These are phyloP conservation scores for Alloascoidea africana DNA, from an alignment of 805 yeast species.

Conservation along the genomic window DNA sequence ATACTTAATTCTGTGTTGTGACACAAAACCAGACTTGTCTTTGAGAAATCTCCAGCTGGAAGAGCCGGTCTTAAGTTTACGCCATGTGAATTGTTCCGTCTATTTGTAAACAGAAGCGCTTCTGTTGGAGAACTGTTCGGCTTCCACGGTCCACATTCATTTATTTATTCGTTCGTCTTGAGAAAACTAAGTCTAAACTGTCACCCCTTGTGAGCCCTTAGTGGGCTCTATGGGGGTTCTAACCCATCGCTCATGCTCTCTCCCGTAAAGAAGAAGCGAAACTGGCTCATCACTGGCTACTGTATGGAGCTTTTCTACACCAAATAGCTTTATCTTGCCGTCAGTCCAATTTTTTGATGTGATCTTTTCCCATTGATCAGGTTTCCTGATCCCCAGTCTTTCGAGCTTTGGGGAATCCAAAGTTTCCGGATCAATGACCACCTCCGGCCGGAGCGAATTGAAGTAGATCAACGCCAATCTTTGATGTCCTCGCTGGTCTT, in stretches of 20 bases:
- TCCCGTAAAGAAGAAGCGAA: constrained; percentile 22
- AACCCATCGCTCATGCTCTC: constrained; percentile 29
- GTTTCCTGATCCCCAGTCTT: constrained; percentile 18
- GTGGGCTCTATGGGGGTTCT: too few relatives aligned
- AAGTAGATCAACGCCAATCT: constrained; percentile 28
- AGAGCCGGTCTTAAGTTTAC: too few relatives aligned
- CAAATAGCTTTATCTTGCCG: constrained; percentile 30
- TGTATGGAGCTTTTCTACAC: constrained; percentile 22
- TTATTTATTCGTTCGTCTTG: too few relatives aligned
- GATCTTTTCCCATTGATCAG: constrained; percentile 21
- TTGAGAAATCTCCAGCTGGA: too few relatives aligned
- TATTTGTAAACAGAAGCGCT: too few relatives aligned
- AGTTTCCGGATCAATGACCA: constrained; percentile 26
- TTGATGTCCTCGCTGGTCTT: constrained; percentile 20
- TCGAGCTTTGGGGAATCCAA: constrained; percentile 22
- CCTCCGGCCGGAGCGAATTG: constrained; percentile 21
- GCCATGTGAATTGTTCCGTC: too few relatives aligned
- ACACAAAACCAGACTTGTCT: too few relatives aligned
- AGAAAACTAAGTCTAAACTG: too few relatives aligned
- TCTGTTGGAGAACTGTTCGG: too few relatives aligned
- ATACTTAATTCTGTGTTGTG: too few relatives aligned
- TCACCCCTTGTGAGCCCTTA: too few relatives aligned
- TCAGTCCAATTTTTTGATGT: constrained; percentile 27
- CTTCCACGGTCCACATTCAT: too few relatives aligned
- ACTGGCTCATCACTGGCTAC: constrained; percentile 21